A percentile compares a stretch with the other conserved stretches of the same genome.
Evolutionary conservation across 805 yeast genomes (phyloP).

Genomic region (Candida hispaniensis): DNA sequence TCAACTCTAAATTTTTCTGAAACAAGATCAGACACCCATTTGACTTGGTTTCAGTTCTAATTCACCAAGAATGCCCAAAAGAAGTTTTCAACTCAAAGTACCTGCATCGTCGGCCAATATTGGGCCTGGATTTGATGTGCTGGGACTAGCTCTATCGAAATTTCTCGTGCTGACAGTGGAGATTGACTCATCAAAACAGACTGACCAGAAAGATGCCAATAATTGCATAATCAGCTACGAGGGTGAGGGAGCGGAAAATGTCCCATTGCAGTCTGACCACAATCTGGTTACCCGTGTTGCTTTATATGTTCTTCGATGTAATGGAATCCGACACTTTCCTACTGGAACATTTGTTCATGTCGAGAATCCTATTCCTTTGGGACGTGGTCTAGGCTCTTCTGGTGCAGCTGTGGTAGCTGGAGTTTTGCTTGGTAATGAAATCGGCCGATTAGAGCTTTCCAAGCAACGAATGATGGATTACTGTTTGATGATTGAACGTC

Average conservation of each 20-base stretch:
- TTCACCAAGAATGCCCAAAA: no score
- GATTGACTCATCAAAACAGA: constrained; percentile 38
- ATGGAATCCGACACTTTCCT: constrained; percentile 67
- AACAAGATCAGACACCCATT: no score
- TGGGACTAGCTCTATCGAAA: constrained; percentile 79
- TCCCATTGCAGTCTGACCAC: constrained; percentile 65
- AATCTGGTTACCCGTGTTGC: constrained; percentile 91
- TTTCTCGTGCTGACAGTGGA: constrained; percentile 60
- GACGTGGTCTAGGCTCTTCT: constrained; percentile 93
- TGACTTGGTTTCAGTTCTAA: no score
- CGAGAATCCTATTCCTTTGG: constrained; percentile 85
- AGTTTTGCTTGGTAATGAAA: constrained; percentile 75
- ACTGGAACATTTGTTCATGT: constrained; percentile 72
- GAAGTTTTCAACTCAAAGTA: constrained; percentile 54
- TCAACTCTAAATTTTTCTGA: no score
- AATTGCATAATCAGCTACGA: constrained; percentile 62
- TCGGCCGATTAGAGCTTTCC: constrained; percentile 61
- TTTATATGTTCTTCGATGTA: constrained; percentile 77
- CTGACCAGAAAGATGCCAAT: constrained; percentile 44
- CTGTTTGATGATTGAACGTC: constrained; percentile 94
- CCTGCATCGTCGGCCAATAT: constrained; percentile 98
- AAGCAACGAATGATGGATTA: constrained; percentile 84
- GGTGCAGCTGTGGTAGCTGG: constrained; percentile 99
- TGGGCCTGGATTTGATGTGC: constrained; percentile 96
- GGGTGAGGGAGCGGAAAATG: constrained; percentile 68